These are phyloP conservation scores for Metschnikowia proteae DNA, from an alignment of 805 yeast species.

Conservation along the genomic window DNA sequence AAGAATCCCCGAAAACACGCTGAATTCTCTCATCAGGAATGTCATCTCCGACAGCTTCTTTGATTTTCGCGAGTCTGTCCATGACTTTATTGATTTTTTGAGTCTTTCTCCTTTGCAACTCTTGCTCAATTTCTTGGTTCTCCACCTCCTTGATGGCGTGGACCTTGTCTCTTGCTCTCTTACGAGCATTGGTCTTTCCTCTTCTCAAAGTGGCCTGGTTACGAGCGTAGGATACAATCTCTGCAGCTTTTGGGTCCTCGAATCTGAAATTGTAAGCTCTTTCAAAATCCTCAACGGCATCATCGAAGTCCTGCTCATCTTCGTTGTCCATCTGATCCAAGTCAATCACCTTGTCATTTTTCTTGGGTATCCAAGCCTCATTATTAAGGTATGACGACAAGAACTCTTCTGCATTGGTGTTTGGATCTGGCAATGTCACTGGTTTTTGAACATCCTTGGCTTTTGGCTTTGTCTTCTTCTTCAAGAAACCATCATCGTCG, in stretches of 20 bases:
- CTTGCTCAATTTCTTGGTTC: constrained; percentile 53
- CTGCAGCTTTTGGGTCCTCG: constrained; percentile 88
- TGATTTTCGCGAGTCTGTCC: constrained; percentile 62
- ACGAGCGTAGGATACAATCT: constrained; percentile 92
- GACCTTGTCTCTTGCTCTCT: constrained; percentile 74
- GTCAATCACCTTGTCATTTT: constrained; percentile 54
- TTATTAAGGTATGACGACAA: constrained; percentile 65
- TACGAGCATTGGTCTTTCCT: constrained; percentile 67
- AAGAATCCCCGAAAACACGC: constrained; percentile 66
- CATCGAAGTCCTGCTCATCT: constrained; percentile 84
- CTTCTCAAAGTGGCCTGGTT: constrained; percentile 89
- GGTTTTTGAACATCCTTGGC: constrained; percentile 26
- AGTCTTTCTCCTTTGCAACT: constrained; percentile 66
- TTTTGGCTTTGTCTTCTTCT: constrained; percentile 46
- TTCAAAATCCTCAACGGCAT: constrained; percentile 88
- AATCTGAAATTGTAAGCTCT: constrained; percentile 91
- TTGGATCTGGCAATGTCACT: constrained; percentile 53
- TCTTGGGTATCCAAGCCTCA: constrained; percentile 87
- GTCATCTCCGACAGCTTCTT: constrained; percentile 65
- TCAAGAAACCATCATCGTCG: constrained; percentile 49
- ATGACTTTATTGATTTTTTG: constrained; percentile 73
- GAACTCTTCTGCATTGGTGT: constrained; percentile 60
- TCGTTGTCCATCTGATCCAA: constrained; percentile 49
- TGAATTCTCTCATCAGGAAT: constrained; percentile 56
- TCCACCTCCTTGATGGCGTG: constrained; percentile 50